Evolutionary conservation across 1,139 yeast genomes (phyloP).

Genomic region (Pneumocystis oryctolagi): DNA sequence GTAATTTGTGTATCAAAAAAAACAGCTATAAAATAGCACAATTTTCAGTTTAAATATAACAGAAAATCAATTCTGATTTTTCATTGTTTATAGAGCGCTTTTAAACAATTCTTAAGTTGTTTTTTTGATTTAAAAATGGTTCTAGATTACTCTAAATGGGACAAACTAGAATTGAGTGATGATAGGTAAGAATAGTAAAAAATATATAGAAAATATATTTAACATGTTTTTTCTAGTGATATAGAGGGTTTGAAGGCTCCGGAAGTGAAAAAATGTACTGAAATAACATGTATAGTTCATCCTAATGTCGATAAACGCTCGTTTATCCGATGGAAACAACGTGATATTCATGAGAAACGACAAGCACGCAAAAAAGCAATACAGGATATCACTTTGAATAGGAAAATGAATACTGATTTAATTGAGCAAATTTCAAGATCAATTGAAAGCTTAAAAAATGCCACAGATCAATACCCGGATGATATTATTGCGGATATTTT

Average conservation of each 20-base stretch:
- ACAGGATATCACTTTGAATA: conserved; percentile 56
- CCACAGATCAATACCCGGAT: conserved; percentile 2
- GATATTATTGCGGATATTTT: conserved; percentile 17
- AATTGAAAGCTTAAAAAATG: conserved; percentile 24
- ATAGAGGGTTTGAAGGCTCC: conserved; percentile 2
- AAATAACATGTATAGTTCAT: conserved; percentile 41
- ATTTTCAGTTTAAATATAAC: too few relatives aligned
- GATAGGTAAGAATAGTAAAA: conserved; percentile 30
- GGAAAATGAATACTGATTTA: conserved; percentile 60
- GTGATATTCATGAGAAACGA: conserved; percentile 90
- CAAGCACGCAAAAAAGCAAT: conserved; percentile 64
- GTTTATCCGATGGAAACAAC: conserved; percentile 90
- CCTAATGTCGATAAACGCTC: conserved; percentile 94
- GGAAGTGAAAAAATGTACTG: neutral
- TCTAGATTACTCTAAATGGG: conserved; percentile 61
- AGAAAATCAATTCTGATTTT: too few relatives aligned
- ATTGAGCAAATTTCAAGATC: conserved; percentile 58
- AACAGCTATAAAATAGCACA: neutral
- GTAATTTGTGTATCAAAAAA: neutral
- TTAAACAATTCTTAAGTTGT: neutral
- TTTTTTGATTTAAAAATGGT: neutral
- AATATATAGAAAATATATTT: conserved; percentile 32
- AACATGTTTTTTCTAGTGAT: neutral
- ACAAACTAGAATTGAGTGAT: conserved; percentile 83
- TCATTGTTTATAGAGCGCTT: neutral